phyloP scores from a whole-genome alignment of 257 asterid species.

The Verbascum thapsus region DNA sequence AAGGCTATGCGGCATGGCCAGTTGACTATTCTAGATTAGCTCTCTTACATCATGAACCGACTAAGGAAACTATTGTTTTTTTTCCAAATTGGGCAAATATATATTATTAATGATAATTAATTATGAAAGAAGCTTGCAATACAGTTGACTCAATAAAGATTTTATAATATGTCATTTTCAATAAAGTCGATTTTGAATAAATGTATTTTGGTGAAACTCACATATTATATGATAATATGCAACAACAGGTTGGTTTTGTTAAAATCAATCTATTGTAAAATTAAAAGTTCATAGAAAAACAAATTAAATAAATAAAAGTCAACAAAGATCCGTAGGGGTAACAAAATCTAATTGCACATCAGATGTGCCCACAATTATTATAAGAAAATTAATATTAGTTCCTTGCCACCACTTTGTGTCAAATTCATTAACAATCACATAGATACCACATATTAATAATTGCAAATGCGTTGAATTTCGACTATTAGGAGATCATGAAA shows the following conservation, averaged over 20 bases:
- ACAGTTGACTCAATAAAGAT: conserved; percentile 27
- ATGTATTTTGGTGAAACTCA: too few relatives aligned
- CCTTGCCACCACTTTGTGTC: conserved; percentile 16
- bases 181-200: too few relatives aligned
- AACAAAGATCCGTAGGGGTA: background rate
- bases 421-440: too few relatives aligned
- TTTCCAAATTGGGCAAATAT: conserved; percentile 14
- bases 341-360: background rate
- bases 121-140: conserved; percentile 8
- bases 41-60: conserved; percentile 25
- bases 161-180: too few relatives aligned
- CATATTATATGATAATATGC: too few relatives aligned
- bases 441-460: too few relatives aligned
- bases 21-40: conserved; percentile 19
- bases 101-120: background rate
- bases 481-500: too few relatives aligned
- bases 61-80: background rate
- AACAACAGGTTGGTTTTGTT: too few relatives aligned
- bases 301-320: conserved; percentile 15
- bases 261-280: too few relatives aligned
- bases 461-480: too few relatives aligned
- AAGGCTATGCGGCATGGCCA: background rate
- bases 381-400: conserved; percentile 14
- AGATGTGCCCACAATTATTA: background rate
- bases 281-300: too few relatives aligned